Base-by-base conservation (phyloP, 768 basidiomycete species). In the Pleurotus ostreatus region DNA sequence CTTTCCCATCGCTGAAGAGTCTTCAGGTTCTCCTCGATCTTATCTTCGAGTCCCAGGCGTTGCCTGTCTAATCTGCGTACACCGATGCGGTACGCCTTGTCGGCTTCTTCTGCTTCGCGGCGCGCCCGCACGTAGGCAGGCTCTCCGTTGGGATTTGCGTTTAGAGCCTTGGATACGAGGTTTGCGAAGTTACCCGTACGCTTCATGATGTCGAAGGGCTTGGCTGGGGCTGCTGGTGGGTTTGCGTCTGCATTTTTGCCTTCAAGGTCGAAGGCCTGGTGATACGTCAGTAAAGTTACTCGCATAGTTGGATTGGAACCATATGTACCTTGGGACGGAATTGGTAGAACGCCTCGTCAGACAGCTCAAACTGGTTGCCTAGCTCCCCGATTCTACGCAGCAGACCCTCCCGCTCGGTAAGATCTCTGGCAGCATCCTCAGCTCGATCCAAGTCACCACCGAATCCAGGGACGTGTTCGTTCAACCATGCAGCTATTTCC, bases 401-500 rank as follows among this genome's bases (percentile, higher is more conserved):
- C 0, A 85, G 73, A 22, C 79, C 79, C 26, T 84, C 82, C n/a
- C 80, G 73, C 62, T 85, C 80, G 0, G 83, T 81, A 57, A 89
- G 69, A 44, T 84, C 82, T 30, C 71, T 73, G 7, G 86, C 85
- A 26, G 85, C 85, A 58, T 92, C 85, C 61, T 91, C 90, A 1
- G 92, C 92, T 45, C 81, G 77, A 57, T 94, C 92, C 55, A 90
- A 71, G 66, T 78, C 88, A 16, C 88, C 89, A 15, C 81, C 86
- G 59, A 96, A 88, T 6, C 82, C 90, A 58, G 83, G 81, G 2
- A 95, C 85, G 60, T 89, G 86, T 56, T 79, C 81, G 56, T 84
- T 83, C 55, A 97, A 70, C 93, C 93, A 97, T 4, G 80, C 78
- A 7, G 88, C 89, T 60, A 97, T 87, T 60, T 96, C 94, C 41